phyloP scores from a whole-genome alignment of 805 yeast genomes.

The Ogataea ramenticola region DNA sequence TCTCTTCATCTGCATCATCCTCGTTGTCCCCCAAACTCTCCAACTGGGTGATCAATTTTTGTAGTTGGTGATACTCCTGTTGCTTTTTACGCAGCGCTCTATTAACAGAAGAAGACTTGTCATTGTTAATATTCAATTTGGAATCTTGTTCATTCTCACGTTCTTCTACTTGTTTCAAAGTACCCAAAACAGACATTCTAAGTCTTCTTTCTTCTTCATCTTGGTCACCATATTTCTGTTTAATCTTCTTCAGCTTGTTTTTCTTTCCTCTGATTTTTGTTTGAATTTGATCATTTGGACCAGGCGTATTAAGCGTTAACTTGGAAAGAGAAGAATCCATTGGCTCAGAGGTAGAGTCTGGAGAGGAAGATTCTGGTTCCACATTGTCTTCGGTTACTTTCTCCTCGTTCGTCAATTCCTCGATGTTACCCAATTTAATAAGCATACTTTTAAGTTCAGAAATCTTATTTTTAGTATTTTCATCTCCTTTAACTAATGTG shows the following conservation, averaged over 20 bases:
- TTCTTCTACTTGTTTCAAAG: slow-evolving; percentile 51
- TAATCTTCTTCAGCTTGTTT: slow-evolving; percentile 75
- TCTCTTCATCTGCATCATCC: slow-evolving; percentile 9
- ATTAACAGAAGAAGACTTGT: slow-evolving; percentile 2
- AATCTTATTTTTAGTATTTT: slow-evolving; percentile 15
- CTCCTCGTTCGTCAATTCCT: slow-evolving; percentile 4
- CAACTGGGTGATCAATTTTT: slow-evolving; percentile 24
- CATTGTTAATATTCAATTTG: slow-evolving; percentile 7
- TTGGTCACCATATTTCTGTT: slow-evolving; percentile 79
- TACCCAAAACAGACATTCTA: slow-evolving; percentile 79
- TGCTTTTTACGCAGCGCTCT: slow-evolving; percentile 15
- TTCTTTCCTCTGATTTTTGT: slow-evolving; percentile 74
- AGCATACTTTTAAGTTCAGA: slow-evolving; percentile 24
- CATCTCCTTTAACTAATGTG: slow-evolving; percentile 21
- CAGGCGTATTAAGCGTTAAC: slow-evolving; percentile 6
- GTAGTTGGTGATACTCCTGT: slow-evolving; percentile 23
- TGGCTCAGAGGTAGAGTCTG: slow-evolving; percentile 5
- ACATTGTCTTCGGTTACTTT: slow-evolving; percentile 3
- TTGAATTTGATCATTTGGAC: slow-evolving; percentile 17
- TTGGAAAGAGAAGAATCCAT: background rate
- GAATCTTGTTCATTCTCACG: background rate
- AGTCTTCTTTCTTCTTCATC: slow-evolving; percentile 79
- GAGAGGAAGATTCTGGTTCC: background rate
- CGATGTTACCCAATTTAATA: slow-evolving; percentile 15
- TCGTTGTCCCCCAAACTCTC: slow-evolving; percentile 10